phyloP scores from a whole-genome alignment of 805 yeast genomes.

The Cyberlindnera veronae region DNA sequence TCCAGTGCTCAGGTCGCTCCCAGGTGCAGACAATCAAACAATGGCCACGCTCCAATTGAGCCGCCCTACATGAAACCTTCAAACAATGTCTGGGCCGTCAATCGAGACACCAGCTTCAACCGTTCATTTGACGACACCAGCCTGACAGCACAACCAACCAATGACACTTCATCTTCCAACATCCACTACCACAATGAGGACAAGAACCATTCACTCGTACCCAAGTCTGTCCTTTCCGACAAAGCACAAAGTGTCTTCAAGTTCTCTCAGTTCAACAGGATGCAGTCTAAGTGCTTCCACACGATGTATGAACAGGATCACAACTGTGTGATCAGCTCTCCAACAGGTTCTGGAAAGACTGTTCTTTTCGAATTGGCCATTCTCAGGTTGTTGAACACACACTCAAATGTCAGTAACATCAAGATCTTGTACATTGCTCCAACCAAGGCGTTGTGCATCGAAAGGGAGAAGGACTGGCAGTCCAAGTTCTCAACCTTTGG shows the following conservation, averaged over 20 bases:
- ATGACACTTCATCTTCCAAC: constrained; percentile 9
- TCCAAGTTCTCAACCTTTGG: constrained; percentile 36
- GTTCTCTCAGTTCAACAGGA: constrained; percentile 40
- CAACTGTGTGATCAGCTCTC: constrained; percentile 49
- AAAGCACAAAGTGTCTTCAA: constrained; percentile 33
- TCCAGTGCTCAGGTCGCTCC: too few relatives aligned
- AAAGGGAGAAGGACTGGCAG: constrained; percentile 46
- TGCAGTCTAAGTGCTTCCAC: constrained; percentile 47
- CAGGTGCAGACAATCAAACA: too few relatives aligned
- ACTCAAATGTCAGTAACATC: constrained; percentile 24
- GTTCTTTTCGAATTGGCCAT: constrained; percentile 53
- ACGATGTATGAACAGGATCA: constrained; percentile 32
- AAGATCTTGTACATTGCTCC: constrained; percentile 55
- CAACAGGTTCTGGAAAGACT: constrained; percentile 61
- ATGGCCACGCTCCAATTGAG: too few relatives aligned
- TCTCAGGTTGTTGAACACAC: constrained; percentile 31
- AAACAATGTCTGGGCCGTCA: too few relatives aligned
- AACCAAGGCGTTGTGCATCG: constrained; percentile 53
- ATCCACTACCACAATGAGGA: constrained; percentile 9
- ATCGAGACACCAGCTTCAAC: not conserved
- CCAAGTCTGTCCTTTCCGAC: constrained; percentile 34
- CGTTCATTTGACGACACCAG: not conserved
- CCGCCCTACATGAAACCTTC: too few relatives aligned
- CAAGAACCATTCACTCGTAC: not conserved
- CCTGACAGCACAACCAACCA: not conserved